phyloP scores from a whole-genome alignment of 345 rosid species.

The thale cress (Arabidopsis thaliana) region DNA sequence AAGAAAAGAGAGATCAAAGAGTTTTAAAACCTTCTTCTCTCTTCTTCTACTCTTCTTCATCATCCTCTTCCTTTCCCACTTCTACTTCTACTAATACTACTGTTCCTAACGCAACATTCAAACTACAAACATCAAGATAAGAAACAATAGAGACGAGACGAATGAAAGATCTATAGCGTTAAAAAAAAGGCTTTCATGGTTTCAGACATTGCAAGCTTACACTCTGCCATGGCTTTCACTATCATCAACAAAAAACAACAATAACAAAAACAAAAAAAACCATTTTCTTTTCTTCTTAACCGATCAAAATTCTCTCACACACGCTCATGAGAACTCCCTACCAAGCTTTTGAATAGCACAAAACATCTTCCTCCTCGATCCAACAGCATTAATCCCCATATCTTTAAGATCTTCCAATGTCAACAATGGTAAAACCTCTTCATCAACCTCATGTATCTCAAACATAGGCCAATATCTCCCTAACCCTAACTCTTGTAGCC shows the following conservation, averaged over 20 bases:
- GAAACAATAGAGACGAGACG: conserved; percentile 1
- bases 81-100: conserved; percentile 39
- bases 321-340: conserved; percentile 70
- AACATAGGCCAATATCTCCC: conserved; percentile 80
- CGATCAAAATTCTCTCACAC: conserved; percentile 24
- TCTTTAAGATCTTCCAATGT: conserved; percentile 93
- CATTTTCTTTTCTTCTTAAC: conserved; percentile 26
- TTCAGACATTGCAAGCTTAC: conserved; percentile 58
- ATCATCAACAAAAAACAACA: conserved; percentile 16
- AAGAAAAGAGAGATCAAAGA: conserved; percentile 24
- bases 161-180: conserved; percentile 37
- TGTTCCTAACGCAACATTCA: conserved; percentile 27
- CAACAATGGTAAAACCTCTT: conserved; percentile 80
- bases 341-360: conserved; percentile 82
- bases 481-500: conserved; percentile 58
- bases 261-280: conserved; percentile 17
- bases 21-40: conserved; percentile 6
- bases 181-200: conserved; percentile 31
- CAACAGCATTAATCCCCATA: conserved; percentile 89
- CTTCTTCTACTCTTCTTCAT: not conserved
- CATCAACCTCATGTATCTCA: conserved; percentile 89
- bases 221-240: conserved; percentile 56
- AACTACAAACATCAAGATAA: conserved; percentile 21
- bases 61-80: conserved; percentile 26
- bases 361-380: conserved; percentile 85